A percentile compares a stretch with the other conserved stretches of the same genome.
phyloP scores from a whole-genome alignment of 441 rosid genomes.

The Arabidopsis hybrid region DNA sequence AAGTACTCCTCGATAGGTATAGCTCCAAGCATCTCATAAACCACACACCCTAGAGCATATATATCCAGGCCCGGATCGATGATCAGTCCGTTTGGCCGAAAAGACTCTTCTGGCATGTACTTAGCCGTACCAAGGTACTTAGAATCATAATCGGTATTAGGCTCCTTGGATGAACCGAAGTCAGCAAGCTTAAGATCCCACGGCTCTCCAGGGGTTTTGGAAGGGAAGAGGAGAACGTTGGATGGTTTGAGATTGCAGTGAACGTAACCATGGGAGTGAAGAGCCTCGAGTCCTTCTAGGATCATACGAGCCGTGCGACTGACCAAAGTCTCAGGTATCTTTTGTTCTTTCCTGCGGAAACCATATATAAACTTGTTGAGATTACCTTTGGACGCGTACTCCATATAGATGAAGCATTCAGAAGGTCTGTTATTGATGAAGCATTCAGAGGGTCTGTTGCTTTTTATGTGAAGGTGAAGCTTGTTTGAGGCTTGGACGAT shows the following conservation, averaged over 20 bases:
- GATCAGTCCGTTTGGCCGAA: neutral
- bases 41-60: constrained; percentile 22
- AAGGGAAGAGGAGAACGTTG: neutral
- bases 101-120: constrained; percentile 5
- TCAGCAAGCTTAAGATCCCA: constrained; percentile 13
- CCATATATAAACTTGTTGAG: neutral
- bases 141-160: neutral
- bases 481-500: neutral
- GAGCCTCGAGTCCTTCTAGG: constrained; percentile 14
- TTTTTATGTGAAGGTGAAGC: neutral
- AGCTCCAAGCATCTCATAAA: constrained; percentile 29
- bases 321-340: neutral
- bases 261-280: constrained; percentile 19
- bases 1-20: neutral
- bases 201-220: neutral
- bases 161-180: constrained; percentile 19
- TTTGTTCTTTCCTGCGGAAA: neutral
- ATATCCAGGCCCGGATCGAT: neutral
- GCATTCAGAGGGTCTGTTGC: neutral
- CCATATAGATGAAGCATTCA: neutral
- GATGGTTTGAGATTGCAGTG: constrained; percentile 28
- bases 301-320: neutral
- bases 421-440: neutral
- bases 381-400: neutral
- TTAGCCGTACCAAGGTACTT: neutral